Conservation (phyloP, 352 stramenopile genomes). For the Globisporangium cederbergense region DNA sequence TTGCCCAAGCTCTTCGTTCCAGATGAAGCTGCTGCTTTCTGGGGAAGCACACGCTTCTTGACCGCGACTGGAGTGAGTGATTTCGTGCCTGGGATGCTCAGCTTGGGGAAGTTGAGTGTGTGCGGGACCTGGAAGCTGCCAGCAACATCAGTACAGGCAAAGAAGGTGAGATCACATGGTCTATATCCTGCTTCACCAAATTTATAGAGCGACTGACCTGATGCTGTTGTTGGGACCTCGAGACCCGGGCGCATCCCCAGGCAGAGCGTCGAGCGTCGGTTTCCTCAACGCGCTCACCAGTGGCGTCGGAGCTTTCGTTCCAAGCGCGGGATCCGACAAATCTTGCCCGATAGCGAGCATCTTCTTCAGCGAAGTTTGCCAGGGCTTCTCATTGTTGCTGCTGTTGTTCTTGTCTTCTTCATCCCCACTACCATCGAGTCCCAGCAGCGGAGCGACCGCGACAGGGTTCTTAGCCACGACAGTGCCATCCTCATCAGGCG, state of each 20-base stretch:
- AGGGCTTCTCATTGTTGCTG: constrained; percentile 28
- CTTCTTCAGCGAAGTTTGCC: constrained; percentile 59
- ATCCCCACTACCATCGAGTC: not conserved
- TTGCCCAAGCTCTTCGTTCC: constrained; percentile 3
- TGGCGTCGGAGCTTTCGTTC: not conserved
- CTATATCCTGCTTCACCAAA: not conserved
- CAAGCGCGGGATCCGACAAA: not conserved
- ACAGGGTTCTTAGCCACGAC: not conserved
- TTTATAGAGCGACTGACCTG: not conserved
- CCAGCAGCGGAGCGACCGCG: not conserved
- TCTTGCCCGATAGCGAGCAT: constrained; percentile 42
- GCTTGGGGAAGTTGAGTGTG: constrained; percentile 46
- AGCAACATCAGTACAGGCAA: not conserved
- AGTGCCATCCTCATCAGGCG: not conserved
- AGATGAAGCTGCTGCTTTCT: not conserved
- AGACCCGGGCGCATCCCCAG: not conserved
- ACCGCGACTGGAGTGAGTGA: constrained; percentile 16
- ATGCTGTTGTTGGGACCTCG: not conserved
- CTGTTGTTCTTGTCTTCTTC: not conserved
- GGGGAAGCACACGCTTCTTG: constrained; percentile 7
- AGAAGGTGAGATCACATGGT: not conserved
- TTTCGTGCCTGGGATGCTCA: constrained; percentile 50
- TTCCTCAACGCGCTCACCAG: not conserved
- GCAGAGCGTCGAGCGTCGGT: constrained; percentile 1
- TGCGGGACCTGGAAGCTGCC: constrained; percentile 14